These are phyloP conservation scores for Parietaria judaica DNA, from an alignment of 306 rosid genomes.

Conservation along the genomic window DNA sequence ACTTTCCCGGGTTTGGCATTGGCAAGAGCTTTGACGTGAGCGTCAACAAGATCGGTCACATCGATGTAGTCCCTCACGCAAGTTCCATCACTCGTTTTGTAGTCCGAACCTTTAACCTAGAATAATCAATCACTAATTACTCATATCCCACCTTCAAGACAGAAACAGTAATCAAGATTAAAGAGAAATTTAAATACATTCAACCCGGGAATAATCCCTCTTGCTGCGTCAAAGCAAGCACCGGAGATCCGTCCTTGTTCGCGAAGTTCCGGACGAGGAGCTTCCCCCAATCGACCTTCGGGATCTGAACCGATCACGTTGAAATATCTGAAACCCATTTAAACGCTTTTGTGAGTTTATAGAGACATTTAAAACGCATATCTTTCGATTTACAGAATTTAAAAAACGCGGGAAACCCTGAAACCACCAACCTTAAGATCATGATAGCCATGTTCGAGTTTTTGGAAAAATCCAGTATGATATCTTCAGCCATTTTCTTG, in stretches of 20 bases:
- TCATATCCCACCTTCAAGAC: neutral
- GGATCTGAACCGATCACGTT: constrained; percentile 94
- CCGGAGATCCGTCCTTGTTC: constrained; percentile 92
- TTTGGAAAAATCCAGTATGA: constrained; percentile 86
- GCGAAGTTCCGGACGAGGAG: constrained; percentile 84
- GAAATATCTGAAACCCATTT: constrained; percentile 49
- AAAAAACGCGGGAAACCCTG: neutral
- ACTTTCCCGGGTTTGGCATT: constrained; percentile 52
- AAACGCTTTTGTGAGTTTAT: constrained; percentile 5
- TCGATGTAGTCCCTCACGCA: constrained; percentile 87
- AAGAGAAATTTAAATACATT: constrained; percentile 30
- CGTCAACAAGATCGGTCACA: constrained; percentile 89
- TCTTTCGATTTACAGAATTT: too few relatives aligned
- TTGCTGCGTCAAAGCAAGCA: constrained; percentile 89
- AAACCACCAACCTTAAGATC: constrained; percentile 64
- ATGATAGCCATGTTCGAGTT: constrained; percentile 86
- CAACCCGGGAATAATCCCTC: constrained; percentile 60
- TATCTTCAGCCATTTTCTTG: constrained; percentile 97
- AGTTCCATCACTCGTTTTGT: constrained; percentile 76
- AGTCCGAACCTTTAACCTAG: constrained; percentile 87
- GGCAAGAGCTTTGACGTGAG: constrained; percentile 93
- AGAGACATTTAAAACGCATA: neutral
- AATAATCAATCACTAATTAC: constrained; percentile 3
- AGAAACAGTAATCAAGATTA: neutral
- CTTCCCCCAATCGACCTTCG: constrained; percentile 84